These are phyloP conservation scores for Xylariomycetidae sp. DNA, from an alignment of 2,329 filamentous ascomycete genomes.

Conservation along the genomic window DNA sequence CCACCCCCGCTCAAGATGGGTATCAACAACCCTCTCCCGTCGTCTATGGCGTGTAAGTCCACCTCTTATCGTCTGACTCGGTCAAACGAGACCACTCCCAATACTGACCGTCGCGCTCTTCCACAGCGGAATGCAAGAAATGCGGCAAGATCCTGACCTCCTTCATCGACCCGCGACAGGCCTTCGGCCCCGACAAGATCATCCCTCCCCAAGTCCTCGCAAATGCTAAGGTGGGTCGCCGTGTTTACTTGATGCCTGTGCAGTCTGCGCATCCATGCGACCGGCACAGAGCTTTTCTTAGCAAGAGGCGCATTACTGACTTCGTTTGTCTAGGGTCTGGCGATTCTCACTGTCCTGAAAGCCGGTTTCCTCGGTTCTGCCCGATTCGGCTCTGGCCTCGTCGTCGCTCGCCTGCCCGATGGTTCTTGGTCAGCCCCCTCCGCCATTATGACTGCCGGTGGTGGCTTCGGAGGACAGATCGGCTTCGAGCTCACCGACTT, in stretches of 20 bases:
- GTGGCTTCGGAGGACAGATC: slow-evolving; percentile 79
- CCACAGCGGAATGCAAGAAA: slow-evolving; percentile 89
- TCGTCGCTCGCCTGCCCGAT: slow-evolving; percentile 72
- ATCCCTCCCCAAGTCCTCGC: slow-evolving; percentile 87
- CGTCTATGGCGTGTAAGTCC: slow-evolving; percentile 61
- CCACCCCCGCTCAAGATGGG: slow-evolving; percentile 43
- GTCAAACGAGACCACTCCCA: slow-evolving; percentile 12
- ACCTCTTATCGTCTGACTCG: slow-evolving; percentile 12
- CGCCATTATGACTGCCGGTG: slow-evolving; percentile 74
- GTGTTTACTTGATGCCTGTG: too few relatives aligned
- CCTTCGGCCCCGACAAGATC: slow-evolving; percentile 94
- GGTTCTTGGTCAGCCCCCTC: slow-evolving; percentile 76
- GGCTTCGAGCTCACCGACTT: slow-evolving; percentile 88
- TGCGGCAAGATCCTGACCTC: slow-evolving; percentile 91
- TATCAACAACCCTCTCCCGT: slow-evolving; percentile 61
- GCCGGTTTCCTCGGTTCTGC: slow-evolving; percentile 80
- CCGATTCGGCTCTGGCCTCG: slow-evolving; percentile 74
- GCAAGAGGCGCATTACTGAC: too few relatives aligned
- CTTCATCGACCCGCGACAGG: slow-evolving; percentile 87
- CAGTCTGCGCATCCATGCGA: too few relatives aligned
- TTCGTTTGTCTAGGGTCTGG: slow-evolving; percentile 53
- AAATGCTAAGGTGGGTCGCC: slow-evolving; percentile 69
- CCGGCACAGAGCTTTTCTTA: too few relatives aligned
- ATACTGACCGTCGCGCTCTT: neutral
- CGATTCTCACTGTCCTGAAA: slow-evolving; percentile 80